Conservation (phyloP, 73 alveolate species). For the Tetrahymena thermophila region DNA sequence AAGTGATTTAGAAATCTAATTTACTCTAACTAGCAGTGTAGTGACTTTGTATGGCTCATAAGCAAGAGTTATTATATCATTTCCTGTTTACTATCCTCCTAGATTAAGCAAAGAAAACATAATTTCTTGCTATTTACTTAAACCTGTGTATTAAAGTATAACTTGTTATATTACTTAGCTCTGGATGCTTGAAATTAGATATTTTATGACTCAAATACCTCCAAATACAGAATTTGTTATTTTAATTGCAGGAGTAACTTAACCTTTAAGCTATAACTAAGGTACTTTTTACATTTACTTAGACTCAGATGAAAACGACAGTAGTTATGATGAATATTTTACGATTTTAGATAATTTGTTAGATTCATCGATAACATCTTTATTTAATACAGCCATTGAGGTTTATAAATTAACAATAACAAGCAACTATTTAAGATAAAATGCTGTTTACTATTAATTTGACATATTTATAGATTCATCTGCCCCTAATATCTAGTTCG, state of each 20-base stretch:
- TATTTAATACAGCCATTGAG: not conserved
- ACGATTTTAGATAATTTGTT: not conserved
- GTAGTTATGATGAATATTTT: not conserved
- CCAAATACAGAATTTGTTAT: not conserved
- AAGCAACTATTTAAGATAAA: not conserved
- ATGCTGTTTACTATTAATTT: not conserved
- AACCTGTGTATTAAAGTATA: not conserved
- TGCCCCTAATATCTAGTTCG: not conserved
- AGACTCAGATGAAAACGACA: not conserved
- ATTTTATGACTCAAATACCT: not conserved
- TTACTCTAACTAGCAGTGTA: not conserved
- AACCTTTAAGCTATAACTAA: not conserved
- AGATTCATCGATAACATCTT: not conserved
- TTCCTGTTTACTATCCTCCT: not conserved
- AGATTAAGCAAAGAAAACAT: not conserved
- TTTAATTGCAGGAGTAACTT: not conserved
- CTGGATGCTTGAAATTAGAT: not conserved
- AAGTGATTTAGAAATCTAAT: not conserved
- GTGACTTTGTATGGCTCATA: not conserved
- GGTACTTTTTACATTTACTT: not conserved
- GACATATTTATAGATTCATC: not conserved
- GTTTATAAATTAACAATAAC: not conserved
- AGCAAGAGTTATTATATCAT: not conserved
- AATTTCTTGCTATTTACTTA: not conserved
- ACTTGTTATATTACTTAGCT: not conserved